Evolutionary conservation across 345 rosid species (phyloP), one percentile per base, ranked within the genome.

Genomic region (Salix purpurea): DNA sequence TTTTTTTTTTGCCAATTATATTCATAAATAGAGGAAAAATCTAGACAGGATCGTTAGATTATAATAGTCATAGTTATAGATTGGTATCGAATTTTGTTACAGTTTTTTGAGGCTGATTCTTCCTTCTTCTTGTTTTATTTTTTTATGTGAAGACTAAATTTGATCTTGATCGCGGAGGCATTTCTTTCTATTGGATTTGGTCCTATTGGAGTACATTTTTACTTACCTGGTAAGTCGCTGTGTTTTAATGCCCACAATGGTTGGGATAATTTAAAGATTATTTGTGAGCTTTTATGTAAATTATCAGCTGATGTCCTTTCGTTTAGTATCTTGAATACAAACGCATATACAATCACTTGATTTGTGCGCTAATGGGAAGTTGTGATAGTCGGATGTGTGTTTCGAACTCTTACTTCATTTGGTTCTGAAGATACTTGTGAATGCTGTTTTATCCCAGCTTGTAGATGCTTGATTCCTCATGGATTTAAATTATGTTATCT

Each of bases 131-230:
- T 52, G 10, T 39, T 39, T 14, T 42, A 23, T 81, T 46, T 10
- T 39, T 4, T 23, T 42, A 10, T 81, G 16, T 58, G 61, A 88
- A 89, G 96, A 87, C 94, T 66, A 76, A 87, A 52, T 75, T 83
- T 82, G 85, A 79, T 76, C 84, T 85, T 67, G 83, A 85, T 70
- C 89, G 84, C 72, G 90, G 86, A 2, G 93, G 86, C 39, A 87
- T 93, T 77, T 89, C 98, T 67, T 90, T 96, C 88, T 87, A 92
- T 74, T 96, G 99, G 98, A 89, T 95, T 88, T 96, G 94, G 96
- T 91, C 98, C 18, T 96, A 96, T 83, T 96, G 99, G 99, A 91
- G 97, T 82, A 91, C 97, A 28, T 94, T 94, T 84, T 86, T 94
- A n/a, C 99, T 92, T 66, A 94, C 99, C 78, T 96, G 99, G 99